Evolutionary conservation across 108 stramenopile genomes (phyloP).

Genomic region (Nitzschia sp.): DNA sequence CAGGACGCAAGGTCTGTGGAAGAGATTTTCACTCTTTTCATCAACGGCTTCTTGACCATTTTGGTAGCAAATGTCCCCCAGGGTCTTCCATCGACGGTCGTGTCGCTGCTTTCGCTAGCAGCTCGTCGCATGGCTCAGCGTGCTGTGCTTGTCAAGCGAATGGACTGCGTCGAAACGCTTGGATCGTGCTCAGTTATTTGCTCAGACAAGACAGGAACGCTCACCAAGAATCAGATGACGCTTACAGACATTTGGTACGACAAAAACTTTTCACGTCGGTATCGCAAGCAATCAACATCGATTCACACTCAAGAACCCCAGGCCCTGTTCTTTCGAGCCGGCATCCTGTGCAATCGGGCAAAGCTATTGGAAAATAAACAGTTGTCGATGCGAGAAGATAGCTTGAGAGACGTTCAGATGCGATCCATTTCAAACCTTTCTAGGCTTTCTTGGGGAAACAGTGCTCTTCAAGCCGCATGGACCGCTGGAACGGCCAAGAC

Average conservation of each 20-base stretch:
- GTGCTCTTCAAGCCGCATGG: background rate
- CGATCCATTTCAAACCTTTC: conserved; percentile 13
- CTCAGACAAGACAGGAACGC: conserved; percentile 98
- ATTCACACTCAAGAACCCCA: background rate
- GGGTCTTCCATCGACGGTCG: conserved; percentile 93
- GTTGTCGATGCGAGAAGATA: background rate
- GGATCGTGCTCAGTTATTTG: conserved; percentile 93
- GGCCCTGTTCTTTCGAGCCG: background rate
- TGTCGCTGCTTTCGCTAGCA: conserved; percentile 84
- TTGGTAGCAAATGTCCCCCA: conserved; percentile 96
- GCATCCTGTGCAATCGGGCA: background rate
- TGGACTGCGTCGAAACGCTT: conserved; percentile 95
- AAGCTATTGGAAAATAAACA: background rate
- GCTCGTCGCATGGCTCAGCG: conserved; percentile 81
- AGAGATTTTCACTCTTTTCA: conserved; percentile 61
- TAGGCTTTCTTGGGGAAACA: conserved; percentile 7
- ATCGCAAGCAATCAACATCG: background rate
- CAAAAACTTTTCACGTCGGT: background rate
- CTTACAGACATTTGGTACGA: conserved; percentile 38
- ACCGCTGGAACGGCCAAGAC: background rate
- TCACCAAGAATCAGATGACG: conserved; percentile 94
- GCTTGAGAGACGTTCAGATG: background rate
- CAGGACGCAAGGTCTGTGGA: conserved; percentile 41
- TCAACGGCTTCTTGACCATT: conserved; percentile 71
- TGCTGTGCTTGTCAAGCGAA: conserved; percentile 85